Base-by-base conservation (phyloP, 345 rosid genomes). In the Euphorbia lathyris region DNA sequence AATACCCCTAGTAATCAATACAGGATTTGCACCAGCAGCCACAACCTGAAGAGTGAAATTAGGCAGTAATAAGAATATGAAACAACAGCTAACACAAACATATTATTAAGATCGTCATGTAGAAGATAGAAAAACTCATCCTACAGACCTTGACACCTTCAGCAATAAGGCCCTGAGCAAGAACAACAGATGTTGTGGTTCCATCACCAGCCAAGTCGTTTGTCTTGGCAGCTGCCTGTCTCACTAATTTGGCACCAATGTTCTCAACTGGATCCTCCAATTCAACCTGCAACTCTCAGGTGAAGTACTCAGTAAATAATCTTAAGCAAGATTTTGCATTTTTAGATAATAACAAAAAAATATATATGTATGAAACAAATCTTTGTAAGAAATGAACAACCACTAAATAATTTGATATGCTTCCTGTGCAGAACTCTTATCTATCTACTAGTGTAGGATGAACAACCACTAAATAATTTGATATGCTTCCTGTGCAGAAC, bases 171-270 rank as follows among this genome's bases (percentile, higher is more conserved):
- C 99, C 98, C 69, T 92, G 97, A 9, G 99, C 98, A 58, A 96
- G 99, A 74, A 96, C 99, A 75, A 96, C 99, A 10, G 99, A 96
- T 62, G 98, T 96, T 36, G 98, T 96, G 2, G 98, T 96, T 23
- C 99, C 98, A 40, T 92, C 99, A 76, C 98, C 99, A 65, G 99
- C 99, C 83, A 95, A 75, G 86, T 95, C 99, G 77, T 95, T 95
- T 47, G 98, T 95, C 78, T 95, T 95, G 34, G 96, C 87, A 80
- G 99, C 99, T 3, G 98, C 98, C 80, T 96, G 99, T 69, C 99
- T 86, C 71, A 96, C 98, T 73, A 96, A 76, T 81, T 90, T 95
- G 27, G 98, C 98, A 63, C 98, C 99, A 61, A 96, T 96, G 70
- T 96, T 96, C 86, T 96, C 99, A 72, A 95, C 98, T 0, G 99